These are phyloP conservation scores for Calendula officinalis DNA, from an alignment of 129 eudicot species.

Conservation along the genomic window DNA sequence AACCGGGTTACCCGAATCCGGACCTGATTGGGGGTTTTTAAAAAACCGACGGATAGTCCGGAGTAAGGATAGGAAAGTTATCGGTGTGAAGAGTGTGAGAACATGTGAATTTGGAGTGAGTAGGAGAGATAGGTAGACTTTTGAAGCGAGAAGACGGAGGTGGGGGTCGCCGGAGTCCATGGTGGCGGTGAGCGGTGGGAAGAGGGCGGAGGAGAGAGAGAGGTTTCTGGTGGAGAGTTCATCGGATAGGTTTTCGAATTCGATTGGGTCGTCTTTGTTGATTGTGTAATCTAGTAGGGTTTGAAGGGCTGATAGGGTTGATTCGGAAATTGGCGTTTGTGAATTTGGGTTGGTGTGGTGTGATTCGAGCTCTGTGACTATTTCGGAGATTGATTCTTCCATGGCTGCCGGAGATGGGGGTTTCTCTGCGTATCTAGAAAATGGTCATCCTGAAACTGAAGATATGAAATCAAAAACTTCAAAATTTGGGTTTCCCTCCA, in stretches of 20 bases:
- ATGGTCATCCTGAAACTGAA: too few species aligned
- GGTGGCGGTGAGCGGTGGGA: conserved; percentile 43
- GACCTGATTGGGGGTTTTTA: conserved; percentile 30
- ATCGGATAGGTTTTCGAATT: conserved; percentile 40
- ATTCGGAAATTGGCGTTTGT: conserved; percentile 45
- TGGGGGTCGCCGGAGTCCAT: conserved; percentile 62
- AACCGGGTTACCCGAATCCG: neutral
- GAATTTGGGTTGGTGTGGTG: conserved; percentile 27
- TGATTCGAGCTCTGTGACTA: conserved; percentile 49
- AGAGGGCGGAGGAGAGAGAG: conserved; percentile 40
- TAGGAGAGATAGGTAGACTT: conserved; percentile 28
- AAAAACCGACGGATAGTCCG: conserved; percentile 52
- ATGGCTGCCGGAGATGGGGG: conserved; percentile 26
- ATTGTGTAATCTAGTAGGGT: conserved; percentile 48
- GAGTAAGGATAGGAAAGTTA: conserved; percentile 62
- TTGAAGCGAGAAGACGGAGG: conserved; percentile 38
- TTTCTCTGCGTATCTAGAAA: neutral
- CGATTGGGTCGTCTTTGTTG: conserved; percentile 47
- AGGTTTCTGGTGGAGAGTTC: conserved; percentile 54
- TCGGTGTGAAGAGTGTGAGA: conserved; percentile 73
- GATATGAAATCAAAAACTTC: too few species aligned
- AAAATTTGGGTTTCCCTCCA: too few species aligned
- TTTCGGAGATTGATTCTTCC: conserved; percentile 53
- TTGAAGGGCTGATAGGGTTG: conserved; percentile 50
- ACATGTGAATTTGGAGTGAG: conserved; percentile 68